Evolutionary conservation across 345 rosid genomes (phyloP), one percentile per base, ranked within the genome.

Genomic region (Hibiscus tridactylites): DNA sequence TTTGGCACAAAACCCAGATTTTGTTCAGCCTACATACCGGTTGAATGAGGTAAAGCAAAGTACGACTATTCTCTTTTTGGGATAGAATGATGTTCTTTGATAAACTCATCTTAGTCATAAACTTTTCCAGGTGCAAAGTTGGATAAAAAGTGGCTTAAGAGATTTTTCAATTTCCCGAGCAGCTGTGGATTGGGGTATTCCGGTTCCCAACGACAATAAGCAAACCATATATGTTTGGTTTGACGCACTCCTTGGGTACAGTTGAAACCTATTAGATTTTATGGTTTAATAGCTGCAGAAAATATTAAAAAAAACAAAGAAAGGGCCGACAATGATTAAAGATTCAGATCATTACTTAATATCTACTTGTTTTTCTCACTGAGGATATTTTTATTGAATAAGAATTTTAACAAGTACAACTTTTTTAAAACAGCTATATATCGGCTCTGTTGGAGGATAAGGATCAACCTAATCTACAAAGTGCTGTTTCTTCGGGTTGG

Each of bases 171-270:
- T 94, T 71, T 94, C 97, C 60, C 87, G 98, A 60, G 97, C 96
- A 78, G 84, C 91, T 61, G 98, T 94, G 60, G 97, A 91, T 9
- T 94, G 98, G 98, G 98, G 97, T 52, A 94, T 94, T 76, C 97
- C 93, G 52, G 95, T 91, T 74, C 97, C 98, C 77, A 85, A 85
- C 71, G 97, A 94, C 75, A 74, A 83, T 31, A 90, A 83, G 70
- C 98, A 94, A 79, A 94, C 98, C 6, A 90, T 91, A 72, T 94
- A 94, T 81, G 98, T 94, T 72, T 94, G 98, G 97, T 94, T 94
- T 84, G 98, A 94, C 73, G 98, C 98, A 73, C 83, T 94, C 39
- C 82, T 91, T 4, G 98, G 98, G 97, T 94, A 91, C 52, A 11
- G 11, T 74, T 69, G 13, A 49, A 50, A 26, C 19, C 11, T 37